These are phyloP conservation scores for Colletotrichum costaricense DNA, from an alignment of 2,329 filamentous ascomycete species.

Conservation along the genomic window DNA sequence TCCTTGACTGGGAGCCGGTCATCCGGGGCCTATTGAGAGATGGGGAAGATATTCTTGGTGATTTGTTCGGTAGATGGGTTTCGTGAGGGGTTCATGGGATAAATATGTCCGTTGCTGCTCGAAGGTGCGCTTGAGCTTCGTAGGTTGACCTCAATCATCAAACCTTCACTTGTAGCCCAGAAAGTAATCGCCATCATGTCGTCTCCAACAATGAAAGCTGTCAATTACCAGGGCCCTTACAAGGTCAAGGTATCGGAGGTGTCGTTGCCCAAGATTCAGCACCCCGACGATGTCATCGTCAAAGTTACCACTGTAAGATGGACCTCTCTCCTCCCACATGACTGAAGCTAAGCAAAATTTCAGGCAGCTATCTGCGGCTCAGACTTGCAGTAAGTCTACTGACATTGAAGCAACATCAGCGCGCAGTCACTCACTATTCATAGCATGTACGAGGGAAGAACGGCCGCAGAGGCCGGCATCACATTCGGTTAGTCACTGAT, in stretches of 20 bases:
- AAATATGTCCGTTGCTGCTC: slow-evolving; percentile 9
- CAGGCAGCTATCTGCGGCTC: slow-evolving; percentile 65
- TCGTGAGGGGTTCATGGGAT: slow-evolving; percentile 17
- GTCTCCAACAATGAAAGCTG: slow-evolving; percentile 67
- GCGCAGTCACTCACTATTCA: slow-evolving; percentile 40
- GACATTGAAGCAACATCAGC: slow-evolving; percentile 13
- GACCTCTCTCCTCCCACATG: not conserved
- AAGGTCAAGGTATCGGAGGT: slow-evolving; percentile 72
- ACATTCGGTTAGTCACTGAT: slow-evolving; percentile 60
- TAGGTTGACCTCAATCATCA: not conserved
- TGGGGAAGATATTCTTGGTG: slow-evolving; percentile 4
- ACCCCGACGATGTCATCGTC: slow-evolving; percentile 73
- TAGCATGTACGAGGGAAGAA: slow-evolving; percentile 75
- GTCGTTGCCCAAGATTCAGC: slow-evolving; percentile 67
- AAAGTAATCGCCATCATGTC: slow-evolving; percentile 6
- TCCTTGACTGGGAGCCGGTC: not conserved
- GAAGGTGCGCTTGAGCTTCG: too few species aligned
- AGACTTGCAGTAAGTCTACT: slow-evolving; percentile 53
- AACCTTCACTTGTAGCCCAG: not conserved
- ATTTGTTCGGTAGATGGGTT: not conserved
- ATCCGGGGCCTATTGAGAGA: slow-evolving; percentile 2
- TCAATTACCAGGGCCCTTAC: slow-evolving; percentile 72
- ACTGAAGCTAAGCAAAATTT: not conserved
- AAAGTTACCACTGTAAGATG: slow-evolving; percentile 70
- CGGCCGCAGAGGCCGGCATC: slow-evolving; percentile 70